These are phyloP conservation scores for Maudiozyma bulderi DNA, from an alignment of 805 yeast genomes.

Conservation along the genomic window DNA sequence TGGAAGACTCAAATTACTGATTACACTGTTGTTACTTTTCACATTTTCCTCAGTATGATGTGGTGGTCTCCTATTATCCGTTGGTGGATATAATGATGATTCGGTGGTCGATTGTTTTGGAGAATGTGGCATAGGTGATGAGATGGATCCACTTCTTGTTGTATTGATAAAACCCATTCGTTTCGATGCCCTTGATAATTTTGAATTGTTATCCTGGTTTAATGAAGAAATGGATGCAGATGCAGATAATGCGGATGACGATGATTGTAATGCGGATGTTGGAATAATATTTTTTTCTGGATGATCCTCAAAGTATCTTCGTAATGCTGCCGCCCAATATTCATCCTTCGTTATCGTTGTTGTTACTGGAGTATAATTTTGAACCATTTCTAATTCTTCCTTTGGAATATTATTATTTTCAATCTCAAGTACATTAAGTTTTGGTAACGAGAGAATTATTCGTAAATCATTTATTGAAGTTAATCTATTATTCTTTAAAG, in stretches of 20 bases:
- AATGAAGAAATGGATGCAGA: not conserved
- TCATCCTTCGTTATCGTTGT: slow-evolving; percentile 33
- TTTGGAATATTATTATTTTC: slow-evolving; percentile 49
- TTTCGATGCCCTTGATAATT: slow-evolving; percentile 51
- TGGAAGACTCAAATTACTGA: not conserved
- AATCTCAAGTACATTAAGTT: slow-evolving; percentile 49
- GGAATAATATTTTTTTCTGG: not conserved
- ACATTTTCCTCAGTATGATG: not conserved
- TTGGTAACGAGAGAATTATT: slow-evolving; percentile 42
- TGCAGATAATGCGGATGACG: not conserved
- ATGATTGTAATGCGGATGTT: not conserved
- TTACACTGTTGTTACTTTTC: not conserved
- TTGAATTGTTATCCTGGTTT: slow-evolving; percentile 1
- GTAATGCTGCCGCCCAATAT: slow-evolving; percentile 28
- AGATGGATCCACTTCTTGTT: not conserved
- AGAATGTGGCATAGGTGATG: not conserved
- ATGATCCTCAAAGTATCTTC: slow-evolving; percentile 20
- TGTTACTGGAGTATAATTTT: slow-evolving; percentile 30
- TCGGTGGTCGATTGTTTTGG: not conserved
- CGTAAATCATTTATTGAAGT: slow-evolving; percentile 38
- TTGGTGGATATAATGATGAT: not conserved
- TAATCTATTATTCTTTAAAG: slow-evolving; percentile 50
- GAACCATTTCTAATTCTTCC: slow-evolving; percentile 37
- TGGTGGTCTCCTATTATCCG: not conserved
- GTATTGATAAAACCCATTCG: slow-evolving; percentile 58